A percentile compares a stretch with the other conserved stretches of the same genome.
Conservation (phyloP, 768 basidiomycete genomes). For the Bullera alba region DNA sequence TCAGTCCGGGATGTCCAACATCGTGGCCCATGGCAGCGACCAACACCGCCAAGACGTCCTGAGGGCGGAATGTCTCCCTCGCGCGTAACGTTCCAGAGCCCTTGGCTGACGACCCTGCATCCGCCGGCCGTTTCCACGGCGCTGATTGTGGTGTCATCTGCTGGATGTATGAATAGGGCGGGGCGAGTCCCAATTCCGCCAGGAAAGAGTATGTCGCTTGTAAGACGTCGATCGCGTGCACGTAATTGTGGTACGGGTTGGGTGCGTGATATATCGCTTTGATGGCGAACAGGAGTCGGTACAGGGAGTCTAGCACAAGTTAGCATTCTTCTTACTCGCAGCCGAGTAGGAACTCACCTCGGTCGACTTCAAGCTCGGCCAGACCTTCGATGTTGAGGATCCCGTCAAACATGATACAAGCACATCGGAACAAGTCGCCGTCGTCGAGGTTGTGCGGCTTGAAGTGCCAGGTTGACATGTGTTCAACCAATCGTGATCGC, state of each 20-base stretch:
- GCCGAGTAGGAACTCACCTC: conserved; percentile 49
- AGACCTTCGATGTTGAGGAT: conserved; percentile 69
- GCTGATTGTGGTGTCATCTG: conserved; percentile 45
- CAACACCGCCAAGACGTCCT: conserved; percentile 75
- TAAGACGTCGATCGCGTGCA: conserved; percentile 91
- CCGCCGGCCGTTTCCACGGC: conserved; percentile 31
- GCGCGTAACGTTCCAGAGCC: conserved; percentile 28
- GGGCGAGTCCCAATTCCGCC: conserved; percentile 68
- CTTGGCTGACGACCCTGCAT: conserved; percentile 5
- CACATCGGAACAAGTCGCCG: conserved; percentile 73
- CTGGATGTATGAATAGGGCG: conserved; percentile 63
- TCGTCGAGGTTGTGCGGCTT: conserved; percentile 77
- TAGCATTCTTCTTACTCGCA: conserved; percentile 50
- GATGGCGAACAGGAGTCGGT: conserved; percentile 75
- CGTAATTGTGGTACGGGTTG: conserved; percentile 96
- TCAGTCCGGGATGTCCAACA: conserved; percentile 91
- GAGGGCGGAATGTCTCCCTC: conserved; percentile 49
- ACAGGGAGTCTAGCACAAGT: conserved; percentile 59
- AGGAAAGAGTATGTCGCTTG: conserved; percentile 88
- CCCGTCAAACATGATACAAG: conserved; percentile 78
- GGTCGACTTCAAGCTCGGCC: conserved; percentile 39
- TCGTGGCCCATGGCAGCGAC: conserved; percentile 96
- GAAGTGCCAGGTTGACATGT: conserved; percentile 77
- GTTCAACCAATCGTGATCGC: conserved; percentile 59
- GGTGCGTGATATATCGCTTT: conserved; percentile 80